Base-by-base conservation (phyloP, 179 eudicot species). In the Pouteria campechiana region DNA sequence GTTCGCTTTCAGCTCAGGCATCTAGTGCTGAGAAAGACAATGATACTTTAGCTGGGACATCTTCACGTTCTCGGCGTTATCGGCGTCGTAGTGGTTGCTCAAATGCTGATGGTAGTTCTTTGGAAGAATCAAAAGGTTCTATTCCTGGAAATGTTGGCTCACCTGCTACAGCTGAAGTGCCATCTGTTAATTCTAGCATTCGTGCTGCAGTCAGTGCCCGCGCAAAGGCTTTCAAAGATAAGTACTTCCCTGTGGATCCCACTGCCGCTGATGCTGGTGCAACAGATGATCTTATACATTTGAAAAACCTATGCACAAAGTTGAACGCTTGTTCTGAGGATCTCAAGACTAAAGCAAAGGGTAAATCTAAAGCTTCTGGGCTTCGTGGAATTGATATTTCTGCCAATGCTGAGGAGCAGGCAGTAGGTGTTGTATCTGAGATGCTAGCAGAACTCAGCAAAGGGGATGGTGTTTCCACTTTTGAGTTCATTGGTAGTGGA, bases 401-500 rank as follows among this genome's bases (percentile, higher is more conserved):
- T 34, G 61, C 73, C 32, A 70, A 74, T 53, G 75, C 80, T 52
- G 99, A 87, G 62, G 99, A 83, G 58, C 64, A 70, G 53, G 70
- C 88, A 50, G 75, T 66, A 46, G 70, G 63, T 11, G 75, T 74
- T 46, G 61, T 92, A 38, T 57, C 79, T 41, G 94, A 78, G 53
- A 88, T 92, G 81, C 73, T 92, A 41, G 63, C 52, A 6, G 99
- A 92, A 60, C 75, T 92, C 23, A 74, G 76, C 69, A 87, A 81
- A 63, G 96, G 87, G 37, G 99, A 80, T 61, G 93, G 99, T 34
- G 96, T 92, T 37, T 92, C 99, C n/a, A 88, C 94, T 25, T 92
- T 87, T 59, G 99, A 92, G 72, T 92, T 92, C 47, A 83, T 76
- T 57, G 99, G 99, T n/a, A 92, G 99, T 69, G 96, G 99, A 15